These are phyloP conservation scores for Clitopilus hobsonii DNA, from an alignment of 768 basidiomycete species.

Conservation along the genomic window DNA sequence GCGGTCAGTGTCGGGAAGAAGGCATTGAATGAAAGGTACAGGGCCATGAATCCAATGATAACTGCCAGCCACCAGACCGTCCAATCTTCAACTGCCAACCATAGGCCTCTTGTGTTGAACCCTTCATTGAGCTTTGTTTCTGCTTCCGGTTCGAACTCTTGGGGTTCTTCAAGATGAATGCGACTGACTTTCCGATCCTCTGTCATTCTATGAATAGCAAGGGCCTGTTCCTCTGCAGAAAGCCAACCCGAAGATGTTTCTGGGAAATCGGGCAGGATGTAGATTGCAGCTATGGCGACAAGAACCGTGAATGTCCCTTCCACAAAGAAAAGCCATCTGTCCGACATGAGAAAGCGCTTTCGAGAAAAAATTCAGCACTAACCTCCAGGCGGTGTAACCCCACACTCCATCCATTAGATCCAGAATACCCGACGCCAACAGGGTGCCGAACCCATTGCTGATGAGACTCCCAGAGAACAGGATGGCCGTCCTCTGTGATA, in stretches of 20 bases:
- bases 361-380: conserved; percentile 22
- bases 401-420: conserved; percentile 68
- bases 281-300: conserved; percentile 52
- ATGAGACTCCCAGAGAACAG: conserved; percentile 75
- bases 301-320: conserved; percentile 63
- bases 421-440: conserved; percentile 79
- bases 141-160: not conserved
- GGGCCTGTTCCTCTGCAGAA: conserved; percentile 49
- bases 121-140: conserved; percentile 7
- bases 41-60: conserved; percentile 52
- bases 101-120: conserved; percentile 42
- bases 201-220: conserved; percentile 61
- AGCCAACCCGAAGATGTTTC: conserved; percentile 53
- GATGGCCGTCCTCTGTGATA: conserved; percentile 69
- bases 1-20: conserved; percentile 75
- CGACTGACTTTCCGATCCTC: conserved; percentile 60
- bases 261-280: conserved; percentile 79
- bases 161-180: conserved; percentile 33
- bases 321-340: conserved; percentile 74
- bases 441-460: conserved; percentile 80
- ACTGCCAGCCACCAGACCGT: conserved; percentile 81
- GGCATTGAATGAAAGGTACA: conserved; percentile 71
- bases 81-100: conserved; percentile 68
- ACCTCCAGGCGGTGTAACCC: conserved; percentile 77
- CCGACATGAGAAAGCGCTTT: not conserved